Evolutionary conservation across 164 flowering plant genomes (phyloP), one percentile per base, ranked within the genome.

Genomic region (Aristolochia contorta): DNA sequence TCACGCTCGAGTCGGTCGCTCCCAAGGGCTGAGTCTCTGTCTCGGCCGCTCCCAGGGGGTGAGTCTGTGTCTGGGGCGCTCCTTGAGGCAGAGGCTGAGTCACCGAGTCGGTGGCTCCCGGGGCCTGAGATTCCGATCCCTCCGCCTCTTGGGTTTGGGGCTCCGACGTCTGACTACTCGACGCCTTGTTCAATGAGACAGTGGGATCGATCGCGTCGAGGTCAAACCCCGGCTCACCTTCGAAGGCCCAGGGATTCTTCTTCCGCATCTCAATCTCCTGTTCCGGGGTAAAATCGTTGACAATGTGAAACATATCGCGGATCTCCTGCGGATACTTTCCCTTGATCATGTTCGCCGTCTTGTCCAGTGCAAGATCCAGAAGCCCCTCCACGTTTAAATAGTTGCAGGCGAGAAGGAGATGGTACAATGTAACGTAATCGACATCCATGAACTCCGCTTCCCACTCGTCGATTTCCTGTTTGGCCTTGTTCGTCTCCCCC

Each of bases 401-500:
- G 21, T 23, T 21, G 27, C 23, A 6, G 3, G 56, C 91, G 83
- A 81, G 57, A 58, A 83, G 78, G 49, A 85, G 82, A 56, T 81
- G 84, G 52, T 77, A 79, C 15, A 83, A 80, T 16, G 84, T 78
- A 18, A 65, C 69, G 73, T 77, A 81, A 47, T 83, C 91, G n/a
- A 83, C 86, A 57, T 75, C 77, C 56, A 81, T 79, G 57, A 83
- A 85, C 48, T 81, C 84, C 16, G 75, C 66, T 30, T 85, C 86
- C 80, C 84, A 85, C 22, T 45, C n/a, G 48, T 32, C 69, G 0
- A 76, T 77, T 6, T 78, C 83, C 7, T 74, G 79, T 16, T 54
- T 32, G 2, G 33, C 5, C 12, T 66, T n/a, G n/a, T n/a, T 57
- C 30, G 71, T 78, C 2, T 71, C 70, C 1, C 20, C 18, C 33